Conservation (phyloP, 2,329 filamentous ascomycete species). For the Lasiodiplodia gonubiensis region DNA sequence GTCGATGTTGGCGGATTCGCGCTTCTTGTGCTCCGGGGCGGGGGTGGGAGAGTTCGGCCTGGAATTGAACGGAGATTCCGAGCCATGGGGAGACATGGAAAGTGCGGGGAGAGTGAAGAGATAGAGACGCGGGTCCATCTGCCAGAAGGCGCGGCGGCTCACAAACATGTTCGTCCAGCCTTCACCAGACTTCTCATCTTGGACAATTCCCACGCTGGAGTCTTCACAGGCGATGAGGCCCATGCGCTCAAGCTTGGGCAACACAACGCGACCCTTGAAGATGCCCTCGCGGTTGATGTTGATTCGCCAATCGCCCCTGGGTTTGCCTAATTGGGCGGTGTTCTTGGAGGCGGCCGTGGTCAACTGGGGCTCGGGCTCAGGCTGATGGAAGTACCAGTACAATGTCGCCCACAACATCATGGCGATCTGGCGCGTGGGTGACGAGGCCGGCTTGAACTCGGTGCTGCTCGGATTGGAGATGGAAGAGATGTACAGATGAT, state of each 20-base stretch:
- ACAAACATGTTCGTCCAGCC: slow-evolving; percentile 84
- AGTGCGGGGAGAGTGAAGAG: slow-evolving; percentile 80
- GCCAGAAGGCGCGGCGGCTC: slow-evolving; percentile 84
- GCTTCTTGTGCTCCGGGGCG: slow-evolving; percentile 19
- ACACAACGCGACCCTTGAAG: slow-evolving; percentile 78
- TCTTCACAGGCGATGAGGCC: slow-evolving; percentile 79
- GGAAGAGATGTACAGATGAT: slow-evolving; percentile 88
- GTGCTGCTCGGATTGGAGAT: slow-evolving; percentile 81
- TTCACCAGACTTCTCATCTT: slow-evolving; percentile 65
- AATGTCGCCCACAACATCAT: slow-evolving; percentile 96
- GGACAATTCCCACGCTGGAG: slow-evolving; percentile 71
- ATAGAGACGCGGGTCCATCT: slow-evolving; percentile 84
- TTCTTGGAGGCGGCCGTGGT: slow-evolving; percentile 66
- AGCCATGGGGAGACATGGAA: slow-evolving; percentile 54
- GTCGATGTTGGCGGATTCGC: slow-evolving; percentile 38
- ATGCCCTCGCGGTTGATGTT: slow-evolving; percentile 87
- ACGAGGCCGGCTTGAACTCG: slow-evolving; percentile 80
- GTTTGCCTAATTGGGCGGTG: slow-evolving; percentile 71
- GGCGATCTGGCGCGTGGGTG: slow-evolving; percentile 85
- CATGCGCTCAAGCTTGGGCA: slow-evolving; percentile 94
- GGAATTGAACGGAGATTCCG: slow-evolving; percentile 57
- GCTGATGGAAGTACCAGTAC: slow-evolving; percentile 97
- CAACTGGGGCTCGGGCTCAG: slow-evolving; percentile 69
- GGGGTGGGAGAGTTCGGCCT: slow-evolving; percentile 60
- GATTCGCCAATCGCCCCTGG: slow-evolving; percentile 85